Percentiles rank a stretch among this genome's conserved stretches.
These are phyloP conservation scores for Cytospora piceicola DNA, from an alignment of 2,329 filamentous ascomycete species.

Conservation along the genomic window DNA sequence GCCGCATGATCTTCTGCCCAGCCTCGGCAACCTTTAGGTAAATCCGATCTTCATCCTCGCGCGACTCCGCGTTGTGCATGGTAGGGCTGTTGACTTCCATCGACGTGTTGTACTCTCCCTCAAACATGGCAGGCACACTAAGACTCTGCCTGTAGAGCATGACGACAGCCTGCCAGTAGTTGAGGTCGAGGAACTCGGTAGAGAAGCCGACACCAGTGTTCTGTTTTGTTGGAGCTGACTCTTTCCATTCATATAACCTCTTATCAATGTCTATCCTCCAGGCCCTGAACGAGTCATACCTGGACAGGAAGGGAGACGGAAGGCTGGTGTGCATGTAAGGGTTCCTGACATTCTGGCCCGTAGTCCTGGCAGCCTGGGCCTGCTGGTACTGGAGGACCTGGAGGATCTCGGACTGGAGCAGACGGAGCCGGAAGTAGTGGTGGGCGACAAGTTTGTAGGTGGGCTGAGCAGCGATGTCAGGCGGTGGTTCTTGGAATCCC, in stretches of 20 bases:
- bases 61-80: conserved; percentile 65
- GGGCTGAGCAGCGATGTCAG: conserved; percentile 60
- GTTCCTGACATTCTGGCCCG: conserved; percentile 66
- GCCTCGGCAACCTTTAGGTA: conserved; percentile 95
- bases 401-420: conserved; percentile 92
- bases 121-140: conserved; percentile 81
- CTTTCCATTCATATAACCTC: conserved; percentile 84
- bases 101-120: conserved; percentile 72
- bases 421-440: conserved; percentile 86
- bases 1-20: conserved; percentile 86
- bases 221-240: conserved; percentile 73
- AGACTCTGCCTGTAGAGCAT: conserved; percentile 93
- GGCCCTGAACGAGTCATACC: conserved; percentile 81
- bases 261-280: conserved; percentile 90
- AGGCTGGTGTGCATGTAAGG: conserved; percentile 78
- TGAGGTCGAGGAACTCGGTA: conserved; percentile 86
- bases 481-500: conserved; percentile 68
- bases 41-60: conserved; percentile 86
- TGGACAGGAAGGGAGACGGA: conserved; percentile 81
- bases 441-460: conserved; percentile 91
- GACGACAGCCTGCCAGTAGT: conserved; percentile 97
- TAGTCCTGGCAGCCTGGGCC: conserved; percentile 73
- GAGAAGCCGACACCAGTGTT: conserved; percentile 90
- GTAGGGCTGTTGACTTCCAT: conserved; percentile 67
- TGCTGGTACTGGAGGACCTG: conserved; percentile 94